A percentile compares a stretch with the other conserved stretches of the same genome.
Conservation (phyloP, 352 stramenopile genomes). For the Phytophthora syringae region DNA sequence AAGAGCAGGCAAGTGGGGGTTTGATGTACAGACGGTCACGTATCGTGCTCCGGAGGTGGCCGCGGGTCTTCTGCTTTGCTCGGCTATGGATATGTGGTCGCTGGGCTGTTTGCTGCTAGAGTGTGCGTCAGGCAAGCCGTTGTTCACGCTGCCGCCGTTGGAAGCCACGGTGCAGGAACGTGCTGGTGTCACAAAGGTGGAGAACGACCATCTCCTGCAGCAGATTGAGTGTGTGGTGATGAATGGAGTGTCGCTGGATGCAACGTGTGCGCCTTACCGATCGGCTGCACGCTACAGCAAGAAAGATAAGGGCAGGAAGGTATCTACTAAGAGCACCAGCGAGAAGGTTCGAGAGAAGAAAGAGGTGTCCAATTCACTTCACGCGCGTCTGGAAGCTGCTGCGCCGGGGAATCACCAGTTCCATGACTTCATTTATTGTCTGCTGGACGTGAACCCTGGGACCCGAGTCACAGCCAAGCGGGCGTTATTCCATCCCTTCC, state of each 20-base stretch:
- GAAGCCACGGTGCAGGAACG: constrained; percentile 17
- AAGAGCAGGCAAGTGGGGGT: constrained; percentile 35
- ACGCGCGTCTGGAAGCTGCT: constrained; percentile 40
- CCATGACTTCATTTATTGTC: constrained; percentile 55
- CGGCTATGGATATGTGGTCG: constrained; percentile 83
- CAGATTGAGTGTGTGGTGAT: constrained; percentile 55
- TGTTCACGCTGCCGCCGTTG: constrained; percentile 51
- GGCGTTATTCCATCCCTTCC: constrained; percentile 73
- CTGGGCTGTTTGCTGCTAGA: constrained; percentile 77
- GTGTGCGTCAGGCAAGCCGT: constrained; percentile 56
- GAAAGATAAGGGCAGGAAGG: constrained; percentile 5
- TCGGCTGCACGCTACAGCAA: constrained; percentile 33
- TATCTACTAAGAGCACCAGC: constrained; percentile 4
- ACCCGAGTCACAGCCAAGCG: constrained; percentile 52
- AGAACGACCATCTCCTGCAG: constrained; percentile 50
- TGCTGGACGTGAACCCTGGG: constrained; percentile 58
- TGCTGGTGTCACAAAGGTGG: constrained; percentile 5
- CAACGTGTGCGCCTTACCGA: constrained; percentile 33
- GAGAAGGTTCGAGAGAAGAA: constrained; percentile 18
- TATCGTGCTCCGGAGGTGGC: constrained; percentile 80
- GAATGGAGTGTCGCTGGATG: constrained; percentile 31
- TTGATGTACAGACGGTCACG: constrained; percentile 81
- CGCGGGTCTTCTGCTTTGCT: constrained; percentile 58
- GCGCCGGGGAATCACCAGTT: constrained; percentile 41
- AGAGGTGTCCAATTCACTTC: constrained; percentile 10